phyloP scores from a whole-genome alignment of 2,329 filamentous ascomycete genomes.

The Orbilia oligospora region DNA sequence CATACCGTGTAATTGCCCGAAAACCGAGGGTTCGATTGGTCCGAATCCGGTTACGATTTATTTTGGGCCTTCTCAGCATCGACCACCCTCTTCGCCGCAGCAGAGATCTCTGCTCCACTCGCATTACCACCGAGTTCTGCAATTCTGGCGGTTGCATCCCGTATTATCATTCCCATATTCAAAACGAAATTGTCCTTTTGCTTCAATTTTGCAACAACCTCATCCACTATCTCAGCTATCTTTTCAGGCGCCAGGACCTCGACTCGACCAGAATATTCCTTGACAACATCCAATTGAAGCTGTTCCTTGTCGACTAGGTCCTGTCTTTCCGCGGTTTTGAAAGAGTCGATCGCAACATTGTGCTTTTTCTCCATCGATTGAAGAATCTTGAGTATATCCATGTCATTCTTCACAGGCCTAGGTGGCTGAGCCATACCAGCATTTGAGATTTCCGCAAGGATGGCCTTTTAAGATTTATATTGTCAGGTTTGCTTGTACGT shows the following conservation, averaged over 20 bases:
- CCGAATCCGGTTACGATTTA: background rate
- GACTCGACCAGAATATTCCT: conserved; percentile 71
- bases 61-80: background rate
- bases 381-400: conserved; percentile 78
- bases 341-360: conserved; percentile 75
- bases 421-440: conserved; percentile 79
- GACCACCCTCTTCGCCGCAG: conserved; percentile 18
- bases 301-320: conserved; percentile 81
- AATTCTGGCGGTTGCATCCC: conserved; percentile 72
- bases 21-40: background rate
- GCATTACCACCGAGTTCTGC: conserved; percentile 9
- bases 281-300: conserved; percentile 75
- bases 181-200: conserved; percentile 67
- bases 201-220: conserved; percentile 71
- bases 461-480: conserved; percentile 64
- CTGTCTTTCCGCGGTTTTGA: conserved; percentile 74
- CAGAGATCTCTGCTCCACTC: conserved; percentile 5
- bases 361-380: conserved; percentile 75
- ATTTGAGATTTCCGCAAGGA: conserved; percentile 80
- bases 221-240: conserved; percentile 72
- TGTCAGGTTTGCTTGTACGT: background rate
- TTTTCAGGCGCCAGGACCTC: conserved; percentile 74
- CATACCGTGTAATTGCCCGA: background rate
- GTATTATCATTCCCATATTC: conserved; percentile 75
- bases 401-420: conserved; percentile 72